These are phyloP conservation scores for Mortierella sp. DNA, from an alignment of 371 early-diverging fungal genomes.

Conservation along the genomic window DNA sequence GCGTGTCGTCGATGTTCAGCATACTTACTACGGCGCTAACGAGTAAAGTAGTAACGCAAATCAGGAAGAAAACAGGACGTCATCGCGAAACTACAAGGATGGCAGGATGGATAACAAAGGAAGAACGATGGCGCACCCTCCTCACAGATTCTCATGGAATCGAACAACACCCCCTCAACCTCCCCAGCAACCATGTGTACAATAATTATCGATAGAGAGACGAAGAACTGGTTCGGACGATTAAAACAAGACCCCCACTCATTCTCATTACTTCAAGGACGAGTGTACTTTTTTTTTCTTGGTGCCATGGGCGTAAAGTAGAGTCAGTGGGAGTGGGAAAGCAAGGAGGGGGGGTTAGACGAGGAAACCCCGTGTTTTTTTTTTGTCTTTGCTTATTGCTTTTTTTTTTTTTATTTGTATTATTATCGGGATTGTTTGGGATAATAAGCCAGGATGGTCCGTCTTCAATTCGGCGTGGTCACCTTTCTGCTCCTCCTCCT, in stretches of 20 bases:
- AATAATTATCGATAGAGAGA: conserved; percentile 15
- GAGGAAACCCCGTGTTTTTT: conserved; percentile 2
- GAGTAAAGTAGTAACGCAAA: conserved; percentile 31
- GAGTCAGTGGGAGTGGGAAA: neutral
- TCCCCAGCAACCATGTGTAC: conserved; percentile 5
- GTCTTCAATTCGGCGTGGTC: neutral
- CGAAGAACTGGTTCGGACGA: neutral
- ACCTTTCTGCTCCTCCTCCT: neutral
- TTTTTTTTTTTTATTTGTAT: neutral
- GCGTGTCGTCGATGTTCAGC: conserved; percentile 92
- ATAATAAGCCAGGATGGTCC: conserved; percentile 1
- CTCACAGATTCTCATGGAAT: neutral
- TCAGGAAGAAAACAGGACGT: neutral
- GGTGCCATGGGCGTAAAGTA: neutral
- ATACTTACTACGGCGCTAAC: conserved; percentile 79
- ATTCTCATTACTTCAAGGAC: neutral
- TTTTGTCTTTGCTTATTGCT: neutral
- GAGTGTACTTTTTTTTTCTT: no score
- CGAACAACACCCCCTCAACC: neutral
- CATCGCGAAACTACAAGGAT: neutral
- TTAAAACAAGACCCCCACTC: conserved; percentile 4
- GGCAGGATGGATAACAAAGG: neutral
- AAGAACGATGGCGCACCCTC: neutral
- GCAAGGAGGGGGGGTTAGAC: neutral
- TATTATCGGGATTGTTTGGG: neutral